Evolutionary conservation across 2,329 filamentous ascomycete genomes (phyloP).

Genomic region (Cordyceps militaris): DNA sequence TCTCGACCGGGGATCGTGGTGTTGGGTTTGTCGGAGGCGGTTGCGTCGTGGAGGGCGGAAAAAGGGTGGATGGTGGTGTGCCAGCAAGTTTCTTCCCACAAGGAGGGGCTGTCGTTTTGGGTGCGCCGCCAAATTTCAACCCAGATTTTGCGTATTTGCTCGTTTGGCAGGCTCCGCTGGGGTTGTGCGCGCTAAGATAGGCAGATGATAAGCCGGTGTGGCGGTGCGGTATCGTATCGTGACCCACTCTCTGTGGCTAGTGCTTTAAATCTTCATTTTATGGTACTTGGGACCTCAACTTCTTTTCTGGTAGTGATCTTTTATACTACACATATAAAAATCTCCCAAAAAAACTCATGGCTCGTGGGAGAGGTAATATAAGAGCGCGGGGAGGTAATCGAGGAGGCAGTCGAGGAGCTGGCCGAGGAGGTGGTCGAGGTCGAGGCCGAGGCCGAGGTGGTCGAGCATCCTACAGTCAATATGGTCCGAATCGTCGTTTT

Average conservation of each 20-base stretch:
- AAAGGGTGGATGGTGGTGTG: slow-evolving; percentile 13
- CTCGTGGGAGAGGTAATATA: slow-evolving; percentile 27
- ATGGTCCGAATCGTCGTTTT: slow-evolving; percentile 30
- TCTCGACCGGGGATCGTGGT: slow-evolving; percentile 6
- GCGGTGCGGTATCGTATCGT: slow-evolving; percentile 22
- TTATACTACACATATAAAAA: slow-evolving; percentile 15
- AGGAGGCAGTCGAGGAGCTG: slow-evolving; percentile 23
- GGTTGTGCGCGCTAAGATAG: slow-evolving; percentile 53
- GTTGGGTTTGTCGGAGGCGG: slow-evolving; percentile 14
- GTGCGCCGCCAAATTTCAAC: slow-evolving; percentile 26
- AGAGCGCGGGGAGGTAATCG: slow-evolving; percentile 28
- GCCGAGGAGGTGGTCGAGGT: slow-evolving; percentile 21
- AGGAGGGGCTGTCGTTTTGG: slow-evolving; percentile 16
- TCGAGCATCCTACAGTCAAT: slow-evolving; percentile 19
- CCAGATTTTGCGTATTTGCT: slow-evolving; percentile 36
- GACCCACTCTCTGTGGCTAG: slow-evolving; percentile 28
- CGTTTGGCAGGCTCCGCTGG: slow-evolving; percentile 34
- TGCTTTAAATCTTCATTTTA: slow-evolving; percentile 17
- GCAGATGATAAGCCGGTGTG: slow-evolving; percentile 27
- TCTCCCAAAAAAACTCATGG: slow-evolving; percentile 26
- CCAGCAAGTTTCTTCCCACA: slow-evolving; percentile 15
- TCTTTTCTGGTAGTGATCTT: slow-evolving; percentile 23
- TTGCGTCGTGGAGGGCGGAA: slow-evolving; percentile 16
- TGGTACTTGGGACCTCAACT: slow-evolving; percentile 14
- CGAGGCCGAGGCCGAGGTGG: slow-evolving; percentile 28